Base-by-base conservation (phyloP, 805 yeast species). In the Cyberlindnera euphorbiiphila region DNA sequence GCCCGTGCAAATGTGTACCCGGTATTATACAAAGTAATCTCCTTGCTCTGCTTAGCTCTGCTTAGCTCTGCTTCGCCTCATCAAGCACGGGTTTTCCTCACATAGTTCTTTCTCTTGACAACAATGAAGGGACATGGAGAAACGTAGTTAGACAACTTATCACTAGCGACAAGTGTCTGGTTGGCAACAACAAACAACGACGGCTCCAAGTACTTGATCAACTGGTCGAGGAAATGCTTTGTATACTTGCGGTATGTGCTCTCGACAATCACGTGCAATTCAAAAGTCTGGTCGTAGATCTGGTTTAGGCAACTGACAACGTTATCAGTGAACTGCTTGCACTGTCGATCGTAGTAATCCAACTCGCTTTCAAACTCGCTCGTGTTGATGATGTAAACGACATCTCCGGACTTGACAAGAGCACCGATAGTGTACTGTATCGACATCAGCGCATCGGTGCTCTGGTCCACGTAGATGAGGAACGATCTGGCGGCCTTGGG, bases 341-440 rank as follows among this genome's bases (percentile, higher is more conserved):
- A 40, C 21, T 44, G 42, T 20, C 32, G 46, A 32, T 46, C 27
- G 28, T 37, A 45, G 14, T 36, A 42, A 0, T 42, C 49, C 16
- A 67, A 55, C 20, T 56, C 54, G 17, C 17, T 32, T 16, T 64
- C 65, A 41, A 64, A 68, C 48, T 74, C 80, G 39, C 71, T 68
- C 10, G 75, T 81, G 47, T 75, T 74, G 18, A 55, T 34, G 15
- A 86, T 74, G 56, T 84, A 85, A 37, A 88, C 61, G 1, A 88
- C 86, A 37, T 87, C 83, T 0, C 93, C 93, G 53, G 85, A 88
- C 16, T 80, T 82, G 32, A 88, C 68, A 1, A 87, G 81, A 0
- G 95, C 76, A 3, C 97, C 97, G 49, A 89, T 69, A 29, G 88
- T 76, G 84, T 96, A 88, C 52, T 86, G 93, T 16, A 89, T 66